phyloP scores from a whole-genome alignment of 768 basidiomycete genomes.

The Trametes coccinea region DNA sequence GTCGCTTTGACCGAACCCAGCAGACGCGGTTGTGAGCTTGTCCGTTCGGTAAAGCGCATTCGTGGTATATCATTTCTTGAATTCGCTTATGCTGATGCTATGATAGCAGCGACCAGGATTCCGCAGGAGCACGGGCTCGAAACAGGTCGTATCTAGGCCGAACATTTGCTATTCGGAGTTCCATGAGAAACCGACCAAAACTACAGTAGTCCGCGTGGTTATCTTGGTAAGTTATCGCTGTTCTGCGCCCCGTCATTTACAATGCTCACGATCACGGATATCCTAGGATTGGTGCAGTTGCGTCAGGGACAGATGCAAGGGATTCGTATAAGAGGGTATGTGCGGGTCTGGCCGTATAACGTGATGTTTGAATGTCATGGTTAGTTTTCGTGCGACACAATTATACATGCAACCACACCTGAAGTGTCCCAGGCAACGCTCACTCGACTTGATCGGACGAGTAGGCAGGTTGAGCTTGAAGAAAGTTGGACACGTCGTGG shows the following conservation, averaged over 20 bases:
- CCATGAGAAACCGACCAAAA: neutral
- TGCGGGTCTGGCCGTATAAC: too few species aligned
- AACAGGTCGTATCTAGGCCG: too few species aligned
- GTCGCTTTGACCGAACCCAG: neutral
- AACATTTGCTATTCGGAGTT: too few species aligned
- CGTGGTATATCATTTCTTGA: neutral
- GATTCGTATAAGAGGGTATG: neutral
- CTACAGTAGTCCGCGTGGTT: neutral
- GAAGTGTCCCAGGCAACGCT: neutral
- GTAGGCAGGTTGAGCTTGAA: conserved; percentile 10
- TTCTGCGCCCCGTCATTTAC: too few species aligned
- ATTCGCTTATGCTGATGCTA: neutral
- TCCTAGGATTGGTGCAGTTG: neutral
- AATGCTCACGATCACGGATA: neutral
- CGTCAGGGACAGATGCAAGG: neutral
- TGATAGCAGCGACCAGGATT: neutral
- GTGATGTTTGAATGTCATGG: too few species aligned
- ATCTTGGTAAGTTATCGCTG: neutral
- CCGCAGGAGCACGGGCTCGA: neutral
- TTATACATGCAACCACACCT: neutral
- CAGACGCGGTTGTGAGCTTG: neutral
- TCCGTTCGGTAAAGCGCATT: neutral
- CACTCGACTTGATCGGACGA: neutral
- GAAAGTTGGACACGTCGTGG: conserved; percentile 41
- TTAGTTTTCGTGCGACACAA: too few species aligned